Base-by-base conservation (phyloP, 352 stramenopile genomes). In the Thalassiosira tumida region DNA sequence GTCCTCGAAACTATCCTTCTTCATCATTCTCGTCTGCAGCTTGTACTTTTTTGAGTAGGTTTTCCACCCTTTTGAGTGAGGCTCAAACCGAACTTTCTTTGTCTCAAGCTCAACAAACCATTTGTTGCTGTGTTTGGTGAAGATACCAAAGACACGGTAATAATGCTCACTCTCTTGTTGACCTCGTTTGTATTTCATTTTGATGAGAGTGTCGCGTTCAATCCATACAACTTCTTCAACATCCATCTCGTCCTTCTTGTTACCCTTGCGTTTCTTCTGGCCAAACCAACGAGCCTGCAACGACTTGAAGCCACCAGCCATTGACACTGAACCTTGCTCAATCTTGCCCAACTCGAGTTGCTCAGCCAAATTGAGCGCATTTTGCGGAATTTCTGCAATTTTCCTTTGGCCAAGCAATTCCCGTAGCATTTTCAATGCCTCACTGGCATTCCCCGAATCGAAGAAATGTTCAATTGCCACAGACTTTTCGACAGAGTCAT, bases 271-370 rank as follows among this genome's bases (percentile, higher is more conserved):
- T 31, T 72, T 38, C 21, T 72, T 72, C 62, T 72, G 62, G 29
- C 62, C 29, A 59, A 75, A 84, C 59, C 78, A 84, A 59, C 40
- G 59, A 37, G 5, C 78, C 65, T 37, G 31, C 4, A 15, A 13
- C 15, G 75, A 82, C 31, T n/a, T 2, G 29, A 72, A 47, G 7
- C 70, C 35, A 50, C 47, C n/a, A 29, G 15, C 14, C 2, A 37
- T 14, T 35, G 4, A 15, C 50, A 82, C 29, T 24, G 78, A 84
- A 10, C 78, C 78, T 37, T 77, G 37, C 26, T 76, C 78, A 7
- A 84, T 43, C 37, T 64, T 76, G n/a, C 78, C 78, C 31, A 84
- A 15, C 38, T 84, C 26, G 15, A 84, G 59, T 24, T 76, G 40
- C 59, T 76, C 78, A 17, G 76, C 67, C 7, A 84, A 17, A 15